Conservation (phyloP, 2,329 filamentous ascomycete genomes). For the Cladosporium sphaerospermum region DNA sequence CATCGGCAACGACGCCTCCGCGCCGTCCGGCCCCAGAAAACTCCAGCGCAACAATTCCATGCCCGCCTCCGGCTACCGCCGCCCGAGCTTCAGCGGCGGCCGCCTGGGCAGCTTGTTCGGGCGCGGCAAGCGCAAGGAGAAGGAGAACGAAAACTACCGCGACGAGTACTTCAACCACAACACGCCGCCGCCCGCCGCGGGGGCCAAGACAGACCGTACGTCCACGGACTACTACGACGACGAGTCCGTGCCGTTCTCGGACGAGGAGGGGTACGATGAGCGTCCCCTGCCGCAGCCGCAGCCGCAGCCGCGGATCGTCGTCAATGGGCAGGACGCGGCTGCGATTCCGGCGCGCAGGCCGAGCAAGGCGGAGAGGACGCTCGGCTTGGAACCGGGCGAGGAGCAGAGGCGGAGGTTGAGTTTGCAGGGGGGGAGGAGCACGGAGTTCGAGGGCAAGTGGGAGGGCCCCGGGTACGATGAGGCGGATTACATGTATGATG, state of each 20-base stretch:
- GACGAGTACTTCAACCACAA: constrained; percentile 3
- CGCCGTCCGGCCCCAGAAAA: not conserved
- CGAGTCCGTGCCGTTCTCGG: constrained; percentile 22
- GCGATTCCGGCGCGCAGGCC: constrained; percentile 17
- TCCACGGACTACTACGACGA: constrained; percentile 16
- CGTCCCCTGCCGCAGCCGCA: constrained; percentile 8
- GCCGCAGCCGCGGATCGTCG: not conserved
- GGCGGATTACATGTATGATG: constrained; percentile 14
- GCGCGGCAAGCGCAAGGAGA: constrained; percentile 1
- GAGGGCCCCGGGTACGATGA: constrained; percentile 20
- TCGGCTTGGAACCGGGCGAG: constrained; percentile 20
- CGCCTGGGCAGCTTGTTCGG: constrained; percentile 6
- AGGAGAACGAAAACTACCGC: not conserved
- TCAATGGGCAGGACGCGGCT: not conserved
- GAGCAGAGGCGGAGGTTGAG: constrained; percentile 12
- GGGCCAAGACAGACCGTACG: not conserved
- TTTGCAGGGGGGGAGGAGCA: constrained; percentile 10
- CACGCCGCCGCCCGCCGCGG: constrained; percentile 1
- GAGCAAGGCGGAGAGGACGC: constrained; percentile 30
- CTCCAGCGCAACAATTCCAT: constrained; percentile 11
- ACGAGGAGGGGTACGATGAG: constrained; percentile 25
- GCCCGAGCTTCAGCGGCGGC: constrained; percentile 9
- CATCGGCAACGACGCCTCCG: constrained; percentile 14
- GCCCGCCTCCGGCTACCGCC: constrained; percentile 4
- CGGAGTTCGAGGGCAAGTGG: constrained; percentile 13